These are phyloP conservation scores for Cadophora luteo-olivacea DNA, from an alignment of 2,329 filamentous ascomycete species.

Conservation along the genomic window DNA sequence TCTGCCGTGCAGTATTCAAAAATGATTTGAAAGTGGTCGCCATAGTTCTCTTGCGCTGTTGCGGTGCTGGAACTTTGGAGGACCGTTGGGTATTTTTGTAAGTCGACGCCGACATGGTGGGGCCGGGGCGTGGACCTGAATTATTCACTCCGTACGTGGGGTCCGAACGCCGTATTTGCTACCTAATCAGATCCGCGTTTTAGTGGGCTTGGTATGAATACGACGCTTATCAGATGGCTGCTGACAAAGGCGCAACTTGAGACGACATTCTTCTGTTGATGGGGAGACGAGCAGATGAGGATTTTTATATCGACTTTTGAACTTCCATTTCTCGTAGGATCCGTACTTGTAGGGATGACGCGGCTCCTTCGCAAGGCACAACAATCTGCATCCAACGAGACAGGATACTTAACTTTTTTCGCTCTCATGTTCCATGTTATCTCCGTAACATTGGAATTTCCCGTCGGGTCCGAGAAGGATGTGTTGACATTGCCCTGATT, in stretches of 20 bases:
- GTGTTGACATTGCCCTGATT: constrained; percentile 2
- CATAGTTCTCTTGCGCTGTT: constrained; percentile 34
- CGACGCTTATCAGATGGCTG: constrained; percentile 15
- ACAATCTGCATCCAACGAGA: neutral
- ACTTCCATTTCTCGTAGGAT: neutral
- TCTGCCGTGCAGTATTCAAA: constrained; percentile 37
- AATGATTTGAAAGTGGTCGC: constrained; percentile 40
- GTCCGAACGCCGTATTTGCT: constrained; percentile 18
- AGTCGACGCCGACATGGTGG: constrained; percentile 19
- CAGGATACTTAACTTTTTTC: neutral
- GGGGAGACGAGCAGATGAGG: neutral
- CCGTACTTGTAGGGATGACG: neutral
- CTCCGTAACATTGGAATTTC: constrained; percentile 13
- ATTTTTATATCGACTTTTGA: neutral
- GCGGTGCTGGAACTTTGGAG: constrained; percentile 11
- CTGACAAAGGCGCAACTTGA: neutral
- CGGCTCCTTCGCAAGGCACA: neutral
- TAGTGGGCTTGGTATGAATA: neutral
- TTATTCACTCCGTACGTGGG: constrained; percentile 17
- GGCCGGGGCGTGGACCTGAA: constrained; percentile 1
- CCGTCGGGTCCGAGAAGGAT: constrained; percentile 18
- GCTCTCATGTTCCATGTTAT: neutral
- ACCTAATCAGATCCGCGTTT: constrained; percentile 22
- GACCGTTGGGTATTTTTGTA: constrained; percentile 24
- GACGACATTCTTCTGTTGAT: constrained; percentile 5